phyloP scores from a whole-genome alignment of 257 asterid genomes.

The Solanum lignicaule region DNA sequence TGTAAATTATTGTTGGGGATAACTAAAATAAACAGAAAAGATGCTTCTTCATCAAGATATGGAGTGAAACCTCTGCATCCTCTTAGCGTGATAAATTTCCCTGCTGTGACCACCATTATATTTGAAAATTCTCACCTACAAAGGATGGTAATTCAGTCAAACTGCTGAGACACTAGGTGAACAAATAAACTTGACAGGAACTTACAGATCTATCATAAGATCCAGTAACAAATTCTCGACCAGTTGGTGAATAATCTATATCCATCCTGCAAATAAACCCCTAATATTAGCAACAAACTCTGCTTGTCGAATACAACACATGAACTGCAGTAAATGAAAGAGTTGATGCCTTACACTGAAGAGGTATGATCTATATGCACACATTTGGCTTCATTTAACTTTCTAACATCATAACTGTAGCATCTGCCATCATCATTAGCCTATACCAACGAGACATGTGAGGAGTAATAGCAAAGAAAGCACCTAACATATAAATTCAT shows the following conservation, averaged over 20 bases:
- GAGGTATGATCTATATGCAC: slow-evolving; percentile 93
- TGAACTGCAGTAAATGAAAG: neutral
- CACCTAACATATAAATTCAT: neutral
- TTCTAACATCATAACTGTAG: slow-evolving; percentile 83
- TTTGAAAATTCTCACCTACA: slow-evolving; percentile 83
- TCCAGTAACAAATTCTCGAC: slow-evolving; percentile 97
- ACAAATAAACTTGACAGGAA: slow-evolving; percentile 3
- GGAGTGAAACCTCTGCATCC: slow-evolving; percentile 84
- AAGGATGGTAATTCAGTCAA: neutral
- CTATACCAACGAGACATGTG: slow-evolving; percentile 19
- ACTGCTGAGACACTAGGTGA: neutral
- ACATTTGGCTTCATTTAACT: slow-evolving; percentile 70
- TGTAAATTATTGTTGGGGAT: neutral
- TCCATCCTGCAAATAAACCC: slow-evolving; percentile 59
- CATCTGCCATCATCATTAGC: slow-evolving; percentile 95
- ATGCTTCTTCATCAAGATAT: neutral
- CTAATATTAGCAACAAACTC: neutral
- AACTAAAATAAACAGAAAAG: neutral
- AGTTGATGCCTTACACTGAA: slow-evolving; percentile 58
- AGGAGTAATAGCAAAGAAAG: neutral
- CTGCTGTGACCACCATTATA: slow-evolving; percentile 96
- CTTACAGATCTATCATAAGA: slow-evolving; percentile 96
- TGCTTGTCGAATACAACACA: neutral
- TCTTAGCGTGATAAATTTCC: slow-evolving; percentile 87
- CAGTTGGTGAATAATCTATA: slow-evolving; percentile 94